Evolutionary conservation across 1,139 yeast species (phyloP).

Genomic region (Suhomyces atakaporum): DNA sequence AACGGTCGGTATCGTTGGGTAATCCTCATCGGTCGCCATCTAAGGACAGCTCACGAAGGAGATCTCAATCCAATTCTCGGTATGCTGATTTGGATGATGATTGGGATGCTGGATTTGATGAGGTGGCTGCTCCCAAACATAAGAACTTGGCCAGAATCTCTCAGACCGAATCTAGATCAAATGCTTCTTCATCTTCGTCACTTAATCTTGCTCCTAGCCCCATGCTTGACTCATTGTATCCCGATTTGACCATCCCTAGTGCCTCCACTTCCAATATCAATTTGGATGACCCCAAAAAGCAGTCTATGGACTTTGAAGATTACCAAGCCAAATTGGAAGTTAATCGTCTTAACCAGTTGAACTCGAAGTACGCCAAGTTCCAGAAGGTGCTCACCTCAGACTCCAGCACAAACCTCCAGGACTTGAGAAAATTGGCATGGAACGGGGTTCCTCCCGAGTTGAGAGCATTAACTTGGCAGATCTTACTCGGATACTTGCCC

Average conservation of each 20-base stretch:
- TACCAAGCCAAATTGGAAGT: constrained; percentile 44
- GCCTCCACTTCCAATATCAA: constrained; percentile 3
- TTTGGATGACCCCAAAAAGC: constrained; percentile 16
- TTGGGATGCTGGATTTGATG: constrained; percentile 87
- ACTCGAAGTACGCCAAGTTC: constrained; percentile 67
- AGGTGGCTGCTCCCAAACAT: constrained; percentile 20
- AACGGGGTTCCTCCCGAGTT: constrained; percentile 86
- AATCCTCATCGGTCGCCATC: constrained; percentile 18
- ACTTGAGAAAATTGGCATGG: constrained; percentile 83
- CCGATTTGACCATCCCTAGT: constrained; percentile 35
- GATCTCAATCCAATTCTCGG: constrained; percentile 20
- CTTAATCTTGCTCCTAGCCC: constrained; percentile 28
- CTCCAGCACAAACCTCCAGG: constrained; percentile 52
- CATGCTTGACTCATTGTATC: constrained; percentile 41
- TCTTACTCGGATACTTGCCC: constrained; percentile 86
- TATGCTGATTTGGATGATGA: constrained; percentile 80
- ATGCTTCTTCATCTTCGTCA: constrained; percentile 4
- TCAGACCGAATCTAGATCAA: constrained; percentile 6
- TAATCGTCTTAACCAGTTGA: constrained; percentile 58
- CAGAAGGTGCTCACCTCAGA: constrained; percentile 61
- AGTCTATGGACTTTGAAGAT: constrained; percentile 32
- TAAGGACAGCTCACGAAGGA: constrained; percentile 7
- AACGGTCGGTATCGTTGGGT: constrained; percentile 26
- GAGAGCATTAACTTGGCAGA: constrained; percentile 87
- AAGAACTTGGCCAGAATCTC: constrained; percentile 7